Evolutionary conservation across 257 asterid species (phyloP), one percentile per base, ranked within the genome.

Genomic region (Scutellaria minor): DNA sequence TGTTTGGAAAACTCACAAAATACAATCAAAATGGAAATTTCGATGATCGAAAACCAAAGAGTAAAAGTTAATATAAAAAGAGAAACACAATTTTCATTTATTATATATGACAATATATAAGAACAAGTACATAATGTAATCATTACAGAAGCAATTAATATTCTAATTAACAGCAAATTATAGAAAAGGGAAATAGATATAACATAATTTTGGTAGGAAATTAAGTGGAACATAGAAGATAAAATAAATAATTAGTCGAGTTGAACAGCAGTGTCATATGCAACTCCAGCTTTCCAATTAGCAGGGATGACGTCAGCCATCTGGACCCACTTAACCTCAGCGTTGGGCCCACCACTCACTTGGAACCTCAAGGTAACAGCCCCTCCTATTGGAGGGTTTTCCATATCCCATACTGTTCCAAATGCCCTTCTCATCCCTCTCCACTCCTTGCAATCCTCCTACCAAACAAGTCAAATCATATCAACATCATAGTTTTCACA

Each of bases 391-490:
- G 96, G 93, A 27, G 98, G 96, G 74, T 74, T 79, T 14, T 77
- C 78, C 14, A 60, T 35, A 73, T 91, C 97, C 76, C 84, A 91
- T 5, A 86, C 96, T 11, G 88, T 79, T 6, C 98, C 98, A 20
- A 31, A 88, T 0, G 76, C 88, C 73, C 80, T 85, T 6, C 96
- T 67, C 98, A 92, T 92, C 0, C 80, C 77, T 71, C 80, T 83
- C 98, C 96, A 92, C 39, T 90, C 84, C 77, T 88, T 85, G 76
- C 90, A 82, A 66, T 89, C 85, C 70, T 83, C 89, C 96, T 81
- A 11, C 37, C 9, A 41, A 31, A 1, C 37, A 31, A 31, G 1
- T 27, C 35, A 27, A 2, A 27, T 27, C 2, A 27, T 27, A 27
- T 27, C 35, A 27, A 27, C 3, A 1, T 27, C 0, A 3, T 27